Evolutionary conservation across 2,329 filamentous ascomycete genomes (phyloP), one percentile per base, ranked within the genome.

Genomic region (Raffaelea arxii): DNA sequence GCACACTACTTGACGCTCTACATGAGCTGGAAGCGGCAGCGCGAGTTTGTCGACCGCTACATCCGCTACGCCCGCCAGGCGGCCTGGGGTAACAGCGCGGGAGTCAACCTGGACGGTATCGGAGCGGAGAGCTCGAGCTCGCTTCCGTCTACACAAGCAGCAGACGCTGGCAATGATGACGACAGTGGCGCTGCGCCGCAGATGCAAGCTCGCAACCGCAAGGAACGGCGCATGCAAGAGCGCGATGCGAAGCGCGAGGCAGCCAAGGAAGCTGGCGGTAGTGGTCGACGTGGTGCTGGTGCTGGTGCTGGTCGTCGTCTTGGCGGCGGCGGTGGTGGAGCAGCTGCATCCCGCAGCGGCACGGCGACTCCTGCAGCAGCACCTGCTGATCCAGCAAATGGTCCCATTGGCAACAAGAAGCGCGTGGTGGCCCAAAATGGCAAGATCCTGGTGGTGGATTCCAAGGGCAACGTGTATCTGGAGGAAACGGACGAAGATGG

Each of bases 351-450:
- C 51, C 59, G 56, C 49, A 63, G 61, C 50, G 60, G 51, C 50
- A 62, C 56, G 14, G 51, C 49, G 9, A 51, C 53, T 16, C 50
- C 51, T 4, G 32, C 46, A 4, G 12, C 6, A 56, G 62, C 25
- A 58, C 55, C 25, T 65, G 71, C 27, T 70, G 71, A 11, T 69
- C 32, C 32, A n/a, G 68, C 24, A n/a, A 66, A 68, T 56, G 78
- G 80, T 11, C 79, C 86, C 2, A 77, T 81, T 32, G 89, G 90
- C 19, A 74, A 84, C 27, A 87, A 87, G 67, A 94, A 91, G 74
- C 77, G 87, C 30, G 87, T 97, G 16, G 79, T 90, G 23, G 91
- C 90, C 3, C 85, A 95, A 71, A 98, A 98, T 58, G 92, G 92
- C 55, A 98, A 97, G 71, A 75, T 94, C 1, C 71, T 98, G 32